These are phyloP conservation scores for Penicillium cosmopolitanum DNA, from an alignment of 495 filamentous ascomycete species.

Conservation along the genomic window DNA sequence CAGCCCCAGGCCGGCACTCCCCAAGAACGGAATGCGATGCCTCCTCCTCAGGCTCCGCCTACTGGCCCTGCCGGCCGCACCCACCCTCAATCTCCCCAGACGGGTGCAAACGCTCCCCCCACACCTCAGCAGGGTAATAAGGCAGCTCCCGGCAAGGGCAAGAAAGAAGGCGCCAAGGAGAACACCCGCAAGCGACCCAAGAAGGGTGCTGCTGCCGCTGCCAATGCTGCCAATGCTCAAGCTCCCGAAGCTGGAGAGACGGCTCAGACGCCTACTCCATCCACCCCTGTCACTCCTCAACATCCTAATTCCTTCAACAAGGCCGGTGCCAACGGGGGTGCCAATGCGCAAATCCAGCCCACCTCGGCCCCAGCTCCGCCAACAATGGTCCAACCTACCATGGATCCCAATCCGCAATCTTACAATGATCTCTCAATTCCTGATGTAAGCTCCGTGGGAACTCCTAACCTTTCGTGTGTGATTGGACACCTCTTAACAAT, in stretches of 20 bases:
- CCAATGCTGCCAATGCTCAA: conserved; percentile 67
- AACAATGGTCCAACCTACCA: conserved; percentile 47
- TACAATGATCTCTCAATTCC: conserved; percentile 43
- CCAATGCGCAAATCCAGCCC: conserved; percentile 44
- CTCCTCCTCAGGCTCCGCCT: conserved; percentile 82
- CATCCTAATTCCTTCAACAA: conserved; percentile 66
- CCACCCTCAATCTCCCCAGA: conserved; percentile 79
- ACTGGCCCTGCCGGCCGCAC: conserved; percentile 62
- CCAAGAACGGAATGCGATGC: conserved; percentile 77
- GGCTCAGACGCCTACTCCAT: conserved; percentile 76
- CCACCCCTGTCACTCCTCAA: conserved; percentile 85
- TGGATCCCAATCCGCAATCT: conserved; percentile 45
- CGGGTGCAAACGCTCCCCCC: conserved; percentile 74
- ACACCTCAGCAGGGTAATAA: conserved; percentile 83
- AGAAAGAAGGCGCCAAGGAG: conserved; percentile 72
- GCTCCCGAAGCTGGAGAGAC: conserved; percentile 71
- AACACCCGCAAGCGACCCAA: conserved; percentile 56
- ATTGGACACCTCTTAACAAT: conserved; percentile 20
- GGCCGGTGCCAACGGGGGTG: conserved; percentile 54
- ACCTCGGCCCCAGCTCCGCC: conserved; percentile 46
- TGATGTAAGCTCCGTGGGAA: conserved; percentile 38
- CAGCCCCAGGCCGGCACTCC: conserved; percentile 71
- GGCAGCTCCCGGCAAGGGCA: conserved; percentile 78
- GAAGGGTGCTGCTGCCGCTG: conserved; percentile 65
- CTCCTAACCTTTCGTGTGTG: neutral